These are phyloP conservation scores for Aphanomyces invadans DNA, from an alignment of 352 stramenopile species.

Conservation along the genomic window DNA sequence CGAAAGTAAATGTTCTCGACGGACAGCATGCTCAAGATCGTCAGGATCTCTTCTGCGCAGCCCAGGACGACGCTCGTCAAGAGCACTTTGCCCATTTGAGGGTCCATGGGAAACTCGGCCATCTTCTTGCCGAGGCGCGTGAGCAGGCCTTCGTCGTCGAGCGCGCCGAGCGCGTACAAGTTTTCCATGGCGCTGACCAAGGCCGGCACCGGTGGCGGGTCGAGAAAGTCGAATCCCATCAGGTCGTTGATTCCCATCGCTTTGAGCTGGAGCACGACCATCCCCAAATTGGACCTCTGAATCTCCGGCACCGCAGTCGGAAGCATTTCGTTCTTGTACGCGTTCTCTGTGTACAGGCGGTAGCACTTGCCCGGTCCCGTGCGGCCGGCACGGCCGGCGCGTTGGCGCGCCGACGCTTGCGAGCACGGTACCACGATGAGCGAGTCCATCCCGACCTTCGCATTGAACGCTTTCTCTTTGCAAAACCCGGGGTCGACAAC, in stretches of 20 bases:
- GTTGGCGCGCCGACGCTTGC: conserved; percentile 95
- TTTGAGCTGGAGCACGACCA: conserved; percentile 98
- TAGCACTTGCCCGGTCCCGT: conserved; percentile 99
- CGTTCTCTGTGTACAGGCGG: conserved; percentile 98
- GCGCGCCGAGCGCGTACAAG: conserved; percentile 94
- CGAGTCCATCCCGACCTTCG: conserved; percentile 98
- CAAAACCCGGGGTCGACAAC: conserved; percentile 92
- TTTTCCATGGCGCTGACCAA: conserved; percentile 96
- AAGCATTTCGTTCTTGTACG: conserved; percentile 97
- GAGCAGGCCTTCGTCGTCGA: conserved; percentile 95
- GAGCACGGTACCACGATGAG: conserved; percentile 98
- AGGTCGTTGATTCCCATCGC: conserved; percentile 99
- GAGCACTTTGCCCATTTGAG: conserved; percentile 98
- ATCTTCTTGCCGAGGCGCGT: conserved; percentile 96
- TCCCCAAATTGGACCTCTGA: conserved; percentile 97
- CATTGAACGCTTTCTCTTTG: conserved; percentile 99
- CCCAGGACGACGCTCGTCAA: conserved; percentile 96
- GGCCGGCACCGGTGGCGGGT: conserved; percentile 95
- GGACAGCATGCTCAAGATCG: conserved; percentile 97
- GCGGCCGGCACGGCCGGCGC: conserved; percentile 94
- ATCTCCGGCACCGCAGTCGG: conserved; percentile 98
- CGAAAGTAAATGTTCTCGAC: conserved; percentile 99
- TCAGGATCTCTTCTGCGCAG: conserved; percentile 98
- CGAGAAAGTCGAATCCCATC: conserved; percentile 99
- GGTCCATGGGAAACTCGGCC: conserved; percentile 99